Conservation (phyloP, 345 rosid species). For the Eutrema japonicum region DNA sequence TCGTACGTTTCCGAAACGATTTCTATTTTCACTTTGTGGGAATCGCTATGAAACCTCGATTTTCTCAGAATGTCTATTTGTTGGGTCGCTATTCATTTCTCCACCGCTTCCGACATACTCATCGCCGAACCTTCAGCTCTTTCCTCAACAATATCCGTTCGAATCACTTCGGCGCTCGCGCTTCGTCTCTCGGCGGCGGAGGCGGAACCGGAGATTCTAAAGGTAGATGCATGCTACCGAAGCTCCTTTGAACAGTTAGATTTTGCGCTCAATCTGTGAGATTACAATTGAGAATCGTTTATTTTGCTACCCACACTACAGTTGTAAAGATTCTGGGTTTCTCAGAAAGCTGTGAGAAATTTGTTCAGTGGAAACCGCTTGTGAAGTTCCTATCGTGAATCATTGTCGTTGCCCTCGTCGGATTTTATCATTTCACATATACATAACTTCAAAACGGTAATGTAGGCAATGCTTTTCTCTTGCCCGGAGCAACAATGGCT, state of each 20-base stretch:
- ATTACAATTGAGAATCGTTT: background rate
- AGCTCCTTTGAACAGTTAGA: conserved; percentile 1
- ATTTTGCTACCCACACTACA: background rate
- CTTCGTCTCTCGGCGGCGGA: conserved; percentile 46
- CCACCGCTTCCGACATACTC: conserved; percentile 40
- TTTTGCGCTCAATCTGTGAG: conserved; percentile 2
- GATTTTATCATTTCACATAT: background rate
- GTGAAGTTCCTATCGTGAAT: background rate
- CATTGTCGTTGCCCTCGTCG: background rate
- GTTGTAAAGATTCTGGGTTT: background rate
- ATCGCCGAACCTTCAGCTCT: conserved; percentile 56
- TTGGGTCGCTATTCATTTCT: conserved; percentile 40
- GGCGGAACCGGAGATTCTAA: conserved; percentile 52
- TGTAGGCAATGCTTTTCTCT: conserved; percentile 68
- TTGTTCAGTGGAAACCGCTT: no score
- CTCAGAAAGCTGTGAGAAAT: background rate
- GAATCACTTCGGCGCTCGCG: conserved; percentile 46
- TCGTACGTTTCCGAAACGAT: no score
- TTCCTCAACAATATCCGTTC: conserved; percentile 54
- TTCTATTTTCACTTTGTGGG: no score
- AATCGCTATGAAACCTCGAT: conserved; percentile 52
- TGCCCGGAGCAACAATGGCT: conserved; percentile 93
- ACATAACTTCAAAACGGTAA: background rate
- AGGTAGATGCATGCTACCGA: conserved; percentile 45
- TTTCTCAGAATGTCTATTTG: conserved; percentile 42